Conservation (phyloP, 257 asterid genomes). For the Ilex aquifolium region DNA sequence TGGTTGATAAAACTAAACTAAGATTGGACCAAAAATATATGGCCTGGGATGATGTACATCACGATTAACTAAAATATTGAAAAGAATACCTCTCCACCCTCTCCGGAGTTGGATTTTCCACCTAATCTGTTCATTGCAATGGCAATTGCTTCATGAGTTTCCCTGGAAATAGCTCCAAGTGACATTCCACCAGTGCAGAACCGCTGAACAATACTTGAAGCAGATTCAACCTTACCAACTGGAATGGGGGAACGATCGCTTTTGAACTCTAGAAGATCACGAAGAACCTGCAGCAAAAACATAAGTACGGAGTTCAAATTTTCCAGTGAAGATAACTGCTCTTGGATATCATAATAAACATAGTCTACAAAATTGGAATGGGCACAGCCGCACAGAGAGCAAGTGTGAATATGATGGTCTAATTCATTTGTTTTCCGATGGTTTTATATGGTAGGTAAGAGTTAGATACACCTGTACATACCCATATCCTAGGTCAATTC, state of each 20-base stretch:
- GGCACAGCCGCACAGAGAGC: no score
- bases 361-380: background rate
- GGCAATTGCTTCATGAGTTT: constrained; percentile 99
- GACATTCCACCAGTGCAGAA: constrained; percentile 99
- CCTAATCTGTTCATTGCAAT: constrained; percentile 97
- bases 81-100: constrained; percentile 94
- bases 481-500: no score
- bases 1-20: background rate
- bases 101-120: constrained; percentile 97
- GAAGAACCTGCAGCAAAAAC: constrained; percentile 61
- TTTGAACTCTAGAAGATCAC: constrained; percentile 88
- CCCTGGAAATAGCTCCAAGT: constrained; percentile 98
- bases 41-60: background rate
- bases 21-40: background rate
- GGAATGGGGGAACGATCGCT: constrained; percentile 88
- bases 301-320: background rate
- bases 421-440: no score
- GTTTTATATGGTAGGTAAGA: no score
- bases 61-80: background rate
- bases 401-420: no score
- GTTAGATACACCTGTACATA: no score
- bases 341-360: background rate
- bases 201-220: constrained; percentile 82
- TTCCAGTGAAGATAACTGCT: background rate
- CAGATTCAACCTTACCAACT: constrained; percentile 92